phyloP scores from a whole-genome alignment of 2,329 filamentous ascomycete genomes.

The Colletotrichum limetticola region DNA sequence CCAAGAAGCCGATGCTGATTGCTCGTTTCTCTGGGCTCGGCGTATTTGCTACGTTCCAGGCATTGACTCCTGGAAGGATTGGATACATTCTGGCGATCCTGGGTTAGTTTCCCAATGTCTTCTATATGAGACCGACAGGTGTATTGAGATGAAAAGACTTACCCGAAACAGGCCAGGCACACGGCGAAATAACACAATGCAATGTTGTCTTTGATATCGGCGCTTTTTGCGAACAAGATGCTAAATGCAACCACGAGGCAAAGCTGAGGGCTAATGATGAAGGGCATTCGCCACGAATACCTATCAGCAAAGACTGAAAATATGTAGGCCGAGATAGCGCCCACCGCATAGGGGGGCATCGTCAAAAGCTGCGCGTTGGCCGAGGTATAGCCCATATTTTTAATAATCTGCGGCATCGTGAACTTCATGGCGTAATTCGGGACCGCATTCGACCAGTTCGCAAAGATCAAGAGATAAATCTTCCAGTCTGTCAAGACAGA shows the following conservation, averaged over 20 bases:
- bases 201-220: constrained; percentile 50
- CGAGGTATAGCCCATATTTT: constrained; percentile 52
- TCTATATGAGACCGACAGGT: not conserved
- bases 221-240: constrained; percentile 49
- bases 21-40: constrained; percentile 51
- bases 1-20: constrained; percentile 52
- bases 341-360: constrained; percentile 50
- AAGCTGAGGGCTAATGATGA: constrained; percentile 48
- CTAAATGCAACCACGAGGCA: constrained; percentile 47
- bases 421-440: constrained; percentile 48
- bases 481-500: constrained; percentile 60
- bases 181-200: constrained; percentile 55
- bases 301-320: constrained; percentile 50
- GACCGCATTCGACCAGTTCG: constrained; percentile 54
- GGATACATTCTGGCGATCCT: constrained; percentile 49
- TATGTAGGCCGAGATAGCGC: constrained; percentile 44
- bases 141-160: not conserved
- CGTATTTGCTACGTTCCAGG: constrained; percentile 54
- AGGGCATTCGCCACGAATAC: constrained; percentile 51
- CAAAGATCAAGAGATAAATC: constrained; percentile 53
- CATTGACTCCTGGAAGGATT: constrained; percentile 51
- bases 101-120: constrained; percentile 13
- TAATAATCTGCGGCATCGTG: constrained; percentile 51
- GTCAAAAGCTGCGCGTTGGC: constrained; percentile 44
- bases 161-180: constrained; percentile 50